Conservation (phyloP, 768 basidiomycete genomes). For the Suillus plorans region DNA sequence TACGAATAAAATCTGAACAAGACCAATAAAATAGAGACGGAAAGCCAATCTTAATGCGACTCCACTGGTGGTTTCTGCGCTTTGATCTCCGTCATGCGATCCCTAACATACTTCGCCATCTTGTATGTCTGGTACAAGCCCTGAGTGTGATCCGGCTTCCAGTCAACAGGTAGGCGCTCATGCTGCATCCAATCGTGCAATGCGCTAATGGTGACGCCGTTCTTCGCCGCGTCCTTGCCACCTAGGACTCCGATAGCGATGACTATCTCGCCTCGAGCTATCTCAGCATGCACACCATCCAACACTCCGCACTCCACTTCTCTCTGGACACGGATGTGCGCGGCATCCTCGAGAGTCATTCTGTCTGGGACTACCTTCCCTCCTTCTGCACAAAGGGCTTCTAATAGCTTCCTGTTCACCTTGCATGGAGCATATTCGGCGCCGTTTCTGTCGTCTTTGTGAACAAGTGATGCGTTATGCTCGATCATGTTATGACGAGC, state of each 20-base stretch:
- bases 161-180: constrained; percentile 48
- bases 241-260: constrained; percentile 54
- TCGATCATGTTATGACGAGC: constrained; percentile 53
- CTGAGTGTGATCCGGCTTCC: constrained; percentile 31
- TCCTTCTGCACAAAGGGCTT: constrained; percentile 36
- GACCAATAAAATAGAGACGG: background rate
- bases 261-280: constrained; percentile 69
- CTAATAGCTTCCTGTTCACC: constrained; percentile 38
- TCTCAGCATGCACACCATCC: constrained; percentile 50
- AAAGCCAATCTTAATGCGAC: background rate
- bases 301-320: constrained; percentile 45
- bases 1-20: background rate
- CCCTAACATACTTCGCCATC: constrained; percentile 28
- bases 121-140: constrained; percentile 30
- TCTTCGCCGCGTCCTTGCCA: constrained; percentile 33
- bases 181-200: constrained; percentile 49
- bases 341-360: constrained; percentile 39
- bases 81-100: constrained; percentile 25
- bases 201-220: constrained; percentile 46
- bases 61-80: background rate
- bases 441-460: constrained; percentile 41
- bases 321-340: constrained; percentile 49
- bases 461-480: constrained; percentile 62
- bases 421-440: constrained; percentile 45
- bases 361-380: constrained; percentile 26